Percentiles rank a stretch among this genome's conserved stretches.
These are phyloP conservation scores for Helotiales sp. DNA, from an alignment of 2,329 filamentous ascomycete genomes.

Conservation along the genomic window DNA sequence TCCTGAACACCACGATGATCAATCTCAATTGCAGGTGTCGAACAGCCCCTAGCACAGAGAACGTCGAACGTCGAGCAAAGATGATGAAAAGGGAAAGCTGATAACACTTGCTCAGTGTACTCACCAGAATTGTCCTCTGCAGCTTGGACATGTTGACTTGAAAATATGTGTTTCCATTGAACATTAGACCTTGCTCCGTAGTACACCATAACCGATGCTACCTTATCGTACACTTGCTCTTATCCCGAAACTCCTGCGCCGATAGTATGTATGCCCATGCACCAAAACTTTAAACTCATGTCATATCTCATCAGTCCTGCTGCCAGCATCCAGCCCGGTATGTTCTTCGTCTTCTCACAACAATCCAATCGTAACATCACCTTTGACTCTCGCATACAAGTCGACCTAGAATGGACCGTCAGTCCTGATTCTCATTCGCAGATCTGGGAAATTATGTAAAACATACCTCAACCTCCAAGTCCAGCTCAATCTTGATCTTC, in stretches of 20 bases:
- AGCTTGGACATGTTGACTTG: too few species aligned
- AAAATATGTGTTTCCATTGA: too few species aligned
- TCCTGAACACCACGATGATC: too few species aligned
- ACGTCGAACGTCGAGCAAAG: too few species aligned
- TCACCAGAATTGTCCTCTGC: too few species aligned
- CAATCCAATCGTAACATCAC: slow-evolving; percentile 36
- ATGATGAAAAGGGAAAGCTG: too few species aligned
- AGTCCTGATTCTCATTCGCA: slow-evolving; percentile 5
- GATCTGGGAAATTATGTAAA: neutral
- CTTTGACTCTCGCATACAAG: slow-evolving; percentile 29
- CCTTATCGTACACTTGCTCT: too few species aligned
- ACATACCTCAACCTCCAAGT: slow-evolving; percentile 38
- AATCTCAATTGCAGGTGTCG: too few species aligned
- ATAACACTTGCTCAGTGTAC: too few species aligned
- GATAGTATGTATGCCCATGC: neutral
- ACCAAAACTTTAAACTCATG: neutral
- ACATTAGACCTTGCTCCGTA: too few species aligned
- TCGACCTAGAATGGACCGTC: slow-evolving; percentile 20
- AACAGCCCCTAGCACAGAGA: too few species aligned
- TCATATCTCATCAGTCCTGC: neutral
- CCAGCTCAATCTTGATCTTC: slow-evolving; percentile 41
- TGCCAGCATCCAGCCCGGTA: neutral
- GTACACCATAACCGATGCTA: too few species aligned
- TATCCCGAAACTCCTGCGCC: neutral
- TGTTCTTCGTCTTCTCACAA: slow-evolving; percentile 27